Base-by-base conservation (phyloP, 805 yeast species). In the Barnettozyma salicaria region DNA sequence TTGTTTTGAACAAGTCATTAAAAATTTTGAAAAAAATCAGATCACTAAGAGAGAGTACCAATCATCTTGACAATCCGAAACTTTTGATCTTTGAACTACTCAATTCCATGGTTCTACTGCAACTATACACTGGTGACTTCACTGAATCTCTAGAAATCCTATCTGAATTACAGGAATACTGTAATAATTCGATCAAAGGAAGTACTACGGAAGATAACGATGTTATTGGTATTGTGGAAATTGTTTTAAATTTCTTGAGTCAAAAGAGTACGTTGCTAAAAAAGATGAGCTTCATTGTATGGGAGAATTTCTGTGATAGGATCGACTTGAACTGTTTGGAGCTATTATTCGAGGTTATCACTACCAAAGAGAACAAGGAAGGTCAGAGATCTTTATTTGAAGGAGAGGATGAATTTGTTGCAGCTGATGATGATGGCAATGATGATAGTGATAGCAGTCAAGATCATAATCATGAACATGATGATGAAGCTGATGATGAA, bases 361-460 rank as follows among this genome's bases (percentile, higher is more conserved):
- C 62, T 13, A 69, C 94, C 0, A 78, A 74, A 52, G 97, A 89
- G 58, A 85, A 83, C 56, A 75, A 78, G 43, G 78, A 80, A 47
- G 97, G 97, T 2, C 92, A 85, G 58, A 69, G 71, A 19, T 72
- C 72, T 31, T 60, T 90, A 50, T 89, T 89, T 53, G 85, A 83
- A 40, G 76, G 72, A 11, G 85, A 67, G 9, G 68, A 68, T 32
- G 76, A 64, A 13, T 64, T 54, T 27, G 74, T 63, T 17, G 70
- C 64, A 5, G 79, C 68, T 23, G 70, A 58, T 2, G 74, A 58
- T 0, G 72, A 60, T 2, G 59, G 57, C 5, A 63, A 59, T 9
- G 60, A 52, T 1, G 57, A 51, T 1, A 66, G 59, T 1, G 61
- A 58, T 1, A 64, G 58, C 1, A 64, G 57, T 1, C 59, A 58